Conservation (phyloP, 176 grass and related monocot genomes). For the Phragmites australis region DNA sequence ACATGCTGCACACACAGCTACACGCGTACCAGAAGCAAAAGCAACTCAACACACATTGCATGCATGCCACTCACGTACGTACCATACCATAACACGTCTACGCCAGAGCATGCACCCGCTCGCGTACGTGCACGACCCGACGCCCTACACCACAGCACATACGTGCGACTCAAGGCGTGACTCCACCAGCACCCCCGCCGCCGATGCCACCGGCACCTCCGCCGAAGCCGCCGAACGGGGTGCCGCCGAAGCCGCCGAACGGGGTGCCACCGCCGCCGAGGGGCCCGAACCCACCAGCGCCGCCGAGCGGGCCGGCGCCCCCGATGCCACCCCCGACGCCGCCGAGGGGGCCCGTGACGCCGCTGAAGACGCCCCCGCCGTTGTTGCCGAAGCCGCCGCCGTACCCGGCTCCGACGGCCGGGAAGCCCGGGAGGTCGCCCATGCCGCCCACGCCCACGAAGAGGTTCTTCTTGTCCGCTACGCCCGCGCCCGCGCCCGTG, state of each 20-base stretch:
- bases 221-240: constrained; percentile 11
- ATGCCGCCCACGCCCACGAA: constrained; percentile 58
- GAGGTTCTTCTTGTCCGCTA: constrained; percentile 51
- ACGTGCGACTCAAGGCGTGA: constrained; percentile 35
- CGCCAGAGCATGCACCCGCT: background rate
- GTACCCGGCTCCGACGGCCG: constrained; percentile 42
- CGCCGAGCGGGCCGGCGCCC: constrained; percentile 16
- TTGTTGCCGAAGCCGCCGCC: constrained; percentile 68
- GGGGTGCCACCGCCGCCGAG: constrained; percentile 24
- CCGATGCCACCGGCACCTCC: background rate
- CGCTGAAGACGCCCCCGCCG: constrained; percentile 56
- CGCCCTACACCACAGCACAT: background rate
- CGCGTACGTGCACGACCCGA: background rate
- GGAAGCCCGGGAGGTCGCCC: constrained; percentile 58
- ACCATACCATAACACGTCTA: background rate
- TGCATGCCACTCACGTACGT: background rate
- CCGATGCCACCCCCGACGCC: constrained; percentile 47
- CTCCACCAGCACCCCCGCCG: constrained; percentile 14
- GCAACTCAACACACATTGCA: background rate
- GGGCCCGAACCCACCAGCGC: constrained; percentile 21
- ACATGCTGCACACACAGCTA: background rate
- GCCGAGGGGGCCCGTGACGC: constrained; percentile 53
- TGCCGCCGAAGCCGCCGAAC: constrained; percentile 19
- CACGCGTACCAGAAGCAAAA: background rate
- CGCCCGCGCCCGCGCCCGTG: constrained; percentile 9